A percentile compares a stretch with the other conserved stretches of the same genome.
These are phyloP conservation scores for Ceratobasidium sp. DNA, from an alignment of 1,284 basidiomycete genomes.

Conservation along the genomic window DNA sequence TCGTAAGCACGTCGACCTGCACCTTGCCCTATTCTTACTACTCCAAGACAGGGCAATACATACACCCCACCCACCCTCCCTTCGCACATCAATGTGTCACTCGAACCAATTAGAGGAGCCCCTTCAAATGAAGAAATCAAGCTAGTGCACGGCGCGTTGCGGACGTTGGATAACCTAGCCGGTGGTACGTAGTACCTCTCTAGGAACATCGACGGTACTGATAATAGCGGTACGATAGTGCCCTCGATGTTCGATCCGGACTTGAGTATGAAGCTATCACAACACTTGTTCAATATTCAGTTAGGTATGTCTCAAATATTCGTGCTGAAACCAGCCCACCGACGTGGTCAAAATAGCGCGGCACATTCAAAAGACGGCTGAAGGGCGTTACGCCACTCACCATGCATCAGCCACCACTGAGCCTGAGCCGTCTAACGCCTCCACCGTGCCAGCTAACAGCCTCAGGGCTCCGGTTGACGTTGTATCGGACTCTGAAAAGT, in stretches of 20 bases:
- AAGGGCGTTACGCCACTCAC: not conserved
- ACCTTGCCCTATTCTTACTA: not conserved
- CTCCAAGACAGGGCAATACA: not conserved
- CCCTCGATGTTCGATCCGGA: constrained; percentile 29
- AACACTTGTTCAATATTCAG: constrained; percentile 40
- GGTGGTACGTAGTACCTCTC: not conserved
- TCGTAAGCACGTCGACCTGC: not conserved
- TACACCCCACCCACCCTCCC: constrained; percentile 21
- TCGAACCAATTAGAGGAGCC: not conserved
- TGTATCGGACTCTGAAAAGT: too few relatives aligned
- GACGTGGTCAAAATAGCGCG: not conserved
- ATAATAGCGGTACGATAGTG: not conserved
- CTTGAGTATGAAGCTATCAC: constrained; percentile 32
- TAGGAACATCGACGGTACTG: not conserved
- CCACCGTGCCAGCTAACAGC: not conserved
- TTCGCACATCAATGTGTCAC: constrained; percentile 1
- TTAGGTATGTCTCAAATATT: constrained; percentile 17
- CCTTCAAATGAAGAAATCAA: constrained; percentile 25
- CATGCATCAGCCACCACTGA: not conserved
- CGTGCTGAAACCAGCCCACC: too few relatives aligned
- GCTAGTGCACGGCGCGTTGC: constrained; percentile 10
- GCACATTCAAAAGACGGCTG: not conserved
- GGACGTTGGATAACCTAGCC: constrained; percentile 5
- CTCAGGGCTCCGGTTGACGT: too few relatives aligned
- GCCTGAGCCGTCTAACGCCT: not conserved